Base-by-base conservation (phyloP, 1,139 yeast genomes). In the Lodderomyces orthopsilosis region DNA sequence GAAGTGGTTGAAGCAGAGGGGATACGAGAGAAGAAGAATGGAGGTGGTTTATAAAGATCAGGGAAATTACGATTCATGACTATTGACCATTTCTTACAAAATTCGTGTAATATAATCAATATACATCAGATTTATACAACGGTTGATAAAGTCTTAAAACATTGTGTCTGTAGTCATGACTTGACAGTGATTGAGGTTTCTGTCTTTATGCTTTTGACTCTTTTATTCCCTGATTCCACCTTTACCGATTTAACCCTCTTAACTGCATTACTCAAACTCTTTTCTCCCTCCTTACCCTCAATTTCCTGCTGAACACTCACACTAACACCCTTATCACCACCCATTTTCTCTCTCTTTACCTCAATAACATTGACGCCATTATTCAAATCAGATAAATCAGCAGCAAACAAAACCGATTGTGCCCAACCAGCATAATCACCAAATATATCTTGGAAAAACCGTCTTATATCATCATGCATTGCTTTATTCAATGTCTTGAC, bases 341-440 rank as follows among this genome's bases (percentile, higher is more conserved):
- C 32, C 13, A 26, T 26, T 14, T 30, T 40, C 28, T 43, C 38
- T n/a, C 33, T 36, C 23, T 38, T 33, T 4, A 15, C 27, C 6
- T 43, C 41, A 24, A 45, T 39, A 5, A 44, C 38, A 38, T 48
- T 46, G n/a, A 48, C 43, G 6, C 89, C 91, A 52, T 79, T 78
- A 46, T 80, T 74, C 47, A 83, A 67, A 52, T 81, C 85, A 34
- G 68, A 60, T 47, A 91, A 72, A 58, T 90, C 97, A 6, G 91
- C 88, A 0, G 97, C 84, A 64, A 91, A 93, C 47, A 91, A 70
- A 10, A 91, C 91, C 13, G 93, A 85, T 57, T 91, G 98, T 0
- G 98, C 98, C 98, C 98, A 93, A 0, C 98, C 98, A 4, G 98
- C 97, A 59, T 86, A 85, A 0, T 78, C 77, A 0, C 97, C 97